phyloP scores from a whole-genome alignment of 495 filamentous ascomycete species.

The Endocarpon pusillum region DNA sequence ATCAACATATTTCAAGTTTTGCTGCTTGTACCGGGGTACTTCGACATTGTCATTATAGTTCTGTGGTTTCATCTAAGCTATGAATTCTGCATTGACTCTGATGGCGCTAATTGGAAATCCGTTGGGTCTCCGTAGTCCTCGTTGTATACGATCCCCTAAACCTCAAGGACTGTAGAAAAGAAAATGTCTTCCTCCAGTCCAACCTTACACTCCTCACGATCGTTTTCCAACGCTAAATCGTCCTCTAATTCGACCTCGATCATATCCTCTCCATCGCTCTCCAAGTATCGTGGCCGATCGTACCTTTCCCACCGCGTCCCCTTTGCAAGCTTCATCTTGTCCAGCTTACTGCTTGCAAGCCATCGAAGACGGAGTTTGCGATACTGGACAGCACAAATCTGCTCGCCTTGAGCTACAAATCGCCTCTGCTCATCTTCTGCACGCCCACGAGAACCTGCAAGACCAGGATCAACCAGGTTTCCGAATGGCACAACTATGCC shows the following conservation, averaged over 20 bases:
- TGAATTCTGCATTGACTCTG: too few species aligned
- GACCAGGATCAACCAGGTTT: too few species aligned
- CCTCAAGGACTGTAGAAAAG: too few species aligned
- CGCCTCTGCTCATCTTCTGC: conserved; percentile 5
- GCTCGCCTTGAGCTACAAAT: conserved; percentile 7
- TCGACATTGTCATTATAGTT: too few species aligned
- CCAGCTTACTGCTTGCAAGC: conserved; percentile 7
- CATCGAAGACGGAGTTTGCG: conserved; percentile 4
- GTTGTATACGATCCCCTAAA: too few species aligned
- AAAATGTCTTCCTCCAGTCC: too few species aligned
- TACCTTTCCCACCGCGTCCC: conserved; percentile 6
- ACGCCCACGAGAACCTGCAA: conserved; percentile 3
- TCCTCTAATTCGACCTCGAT: conserved; percentile 6
- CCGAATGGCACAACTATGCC: conserved; percentile 6
- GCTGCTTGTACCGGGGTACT: too few species aligned
- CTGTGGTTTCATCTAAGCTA: too few species aligned
- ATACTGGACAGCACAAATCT: conserved; percentile 5
- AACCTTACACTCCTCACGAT: conserved; percentile 2
- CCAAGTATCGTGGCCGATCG: conserved; percentile 5
- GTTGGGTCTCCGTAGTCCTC: too few species aligned
- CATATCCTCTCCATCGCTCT: conserved; percentile 5
- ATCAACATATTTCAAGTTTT: too few species aligned
- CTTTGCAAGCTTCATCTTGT: conserved; percentile 3
- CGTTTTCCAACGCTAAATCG: conserved; percentile 4
- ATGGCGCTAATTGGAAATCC: too few species aligned